Evolutionary conservation across 805 yeast species (phyloP), one percentile per base, ranked within the genome.

Genomic region (Pichia ethanolica): DNA sequence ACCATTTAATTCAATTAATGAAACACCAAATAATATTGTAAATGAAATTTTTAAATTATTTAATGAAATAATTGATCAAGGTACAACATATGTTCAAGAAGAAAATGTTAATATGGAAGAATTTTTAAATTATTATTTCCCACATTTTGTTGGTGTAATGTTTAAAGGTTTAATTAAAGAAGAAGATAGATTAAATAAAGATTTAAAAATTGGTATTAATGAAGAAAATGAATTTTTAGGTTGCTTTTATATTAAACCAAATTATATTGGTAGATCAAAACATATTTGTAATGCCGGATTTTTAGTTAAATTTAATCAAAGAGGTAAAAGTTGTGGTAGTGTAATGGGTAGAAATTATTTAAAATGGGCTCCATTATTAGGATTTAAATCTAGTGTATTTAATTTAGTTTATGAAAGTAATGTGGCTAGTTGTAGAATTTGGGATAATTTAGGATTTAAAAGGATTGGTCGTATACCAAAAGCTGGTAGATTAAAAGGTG

Each of bases 271-370:
- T 8, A 75, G 96, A 50, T 83, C 91, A 54, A 80, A 93, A 0
- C 97, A 90, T 59, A 83, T 79, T 32, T 88, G 96, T 59, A 90
- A 90, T 63, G 97, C 82, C 0, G 96, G 95, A 0, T 90, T 90
- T 60, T 62, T 89, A 10, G 96, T 90, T 7, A 77, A 77, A 51
- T 71, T 72, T 8, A 54, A 54, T 0, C 68, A 69, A 28, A 74
- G 97, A 53, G 93, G 95, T 0, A 64, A 72, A 43, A 57, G 66
- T 12, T 65, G 87, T 13, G 97, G 96, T 1, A 72, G 68, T 35
- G 74, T 74, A n/a, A 60, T 90, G 60, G 97, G 95, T 5, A 68
- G 69, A 49, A 68, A 75, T 40, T 90, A 86, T 61, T 61, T 89
- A 42, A 62, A 67, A 45, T 81, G 83, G 79, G 97, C 93, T 0